These are phyloP conservation scores for Hirschioporus abietinus DNA, from an alignment of 768 basidiomycete genomes.

Conservation along the genomic window DNA sequence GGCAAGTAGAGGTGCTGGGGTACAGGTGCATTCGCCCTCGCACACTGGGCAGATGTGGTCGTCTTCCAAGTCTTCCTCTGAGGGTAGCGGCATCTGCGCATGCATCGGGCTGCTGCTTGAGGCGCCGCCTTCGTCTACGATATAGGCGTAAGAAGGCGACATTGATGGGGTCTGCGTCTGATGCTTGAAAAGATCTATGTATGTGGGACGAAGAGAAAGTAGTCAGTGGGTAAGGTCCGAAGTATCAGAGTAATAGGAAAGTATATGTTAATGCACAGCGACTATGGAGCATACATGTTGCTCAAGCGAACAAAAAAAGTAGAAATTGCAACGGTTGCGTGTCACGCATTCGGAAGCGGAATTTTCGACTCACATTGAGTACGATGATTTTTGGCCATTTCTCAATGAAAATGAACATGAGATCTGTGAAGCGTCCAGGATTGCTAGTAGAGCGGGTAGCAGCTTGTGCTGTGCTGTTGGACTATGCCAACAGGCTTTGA, in stretches of 20 bases:
- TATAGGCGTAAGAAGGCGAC: constrained; percentile 67
- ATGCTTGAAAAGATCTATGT: constrained; percentile 39
- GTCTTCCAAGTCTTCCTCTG: constrained; percentile 65
- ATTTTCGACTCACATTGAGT: constrained; percentile 23
- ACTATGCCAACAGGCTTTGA: constrained; percentile 4
- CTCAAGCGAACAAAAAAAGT: constrained; percentile 20
- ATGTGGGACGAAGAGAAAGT: constrained; percentile 6
- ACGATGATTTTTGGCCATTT: constrained; percentile 33
- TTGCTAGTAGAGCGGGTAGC: constrained; percentile 17
- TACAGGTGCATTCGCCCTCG: constrained; percentile 85
- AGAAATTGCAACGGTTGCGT: constrained; percentile 10
- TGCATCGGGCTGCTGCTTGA: constrained; percentile 26
- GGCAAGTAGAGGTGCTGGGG: constrained; percentile 16
- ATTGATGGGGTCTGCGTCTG: constrained; percentile 46
- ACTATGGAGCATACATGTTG: constrained; percentile 23
- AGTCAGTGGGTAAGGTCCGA: constrained; percentile 16
- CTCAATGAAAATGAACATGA: constrained; percentile 30
- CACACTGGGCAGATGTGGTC: constrained; percentile 86
- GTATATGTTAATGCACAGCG: constrained; percentile 30
- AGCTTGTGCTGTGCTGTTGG: neutral
- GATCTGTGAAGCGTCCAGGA: constrained; percentile 30
- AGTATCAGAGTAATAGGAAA: constrained; percentile 17
- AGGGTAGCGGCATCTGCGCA: constrained; percentile 8
- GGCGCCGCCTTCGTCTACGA: constrained; percentile 35
- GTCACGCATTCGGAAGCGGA: constrained; percentile 14